Percentiles rank a stretch among this genome's conserved stretches.
These are phyloP conservation scores for Aquilaria malaccensis DNA, from an alignment of 345 rosid species.

Conservation along the genomic window DNA sequence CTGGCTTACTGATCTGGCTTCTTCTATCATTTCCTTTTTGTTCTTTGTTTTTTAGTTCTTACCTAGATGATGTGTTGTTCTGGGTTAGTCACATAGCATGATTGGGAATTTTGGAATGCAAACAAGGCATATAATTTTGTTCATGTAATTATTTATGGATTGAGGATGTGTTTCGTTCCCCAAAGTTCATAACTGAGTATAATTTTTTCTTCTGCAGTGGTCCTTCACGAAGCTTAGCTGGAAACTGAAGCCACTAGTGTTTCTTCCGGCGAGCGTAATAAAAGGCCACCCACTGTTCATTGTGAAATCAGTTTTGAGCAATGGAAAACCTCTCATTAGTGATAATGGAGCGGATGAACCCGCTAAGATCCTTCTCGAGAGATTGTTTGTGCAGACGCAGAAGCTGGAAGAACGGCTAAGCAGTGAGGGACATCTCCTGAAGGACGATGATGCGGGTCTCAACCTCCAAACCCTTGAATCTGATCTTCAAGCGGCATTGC, in stretches of 20 bases:
- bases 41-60: background rate
- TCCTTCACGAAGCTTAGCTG: constrained; percentile 21
- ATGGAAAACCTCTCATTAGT: constrained; percentile 29
- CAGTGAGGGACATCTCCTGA: constrained; percentile 21
- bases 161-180: background rate
- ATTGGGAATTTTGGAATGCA: background rate
- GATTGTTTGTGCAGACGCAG: constrained; percentile 59
- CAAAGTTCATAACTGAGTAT: no score
- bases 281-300: constrained; percentile 15
- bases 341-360: constrained; percentile 48
- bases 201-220: constrained; percentile 28
- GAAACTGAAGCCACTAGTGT: constrained; percentile 30
- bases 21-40: background rate
- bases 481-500: constrained; percentile 55
- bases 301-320: constrained; percentile 34
- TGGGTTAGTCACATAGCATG: background rate
- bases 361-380: constrained; percentile 51
- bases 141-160: constrained; percentile 6
- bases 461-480: constrained; percentile 53
- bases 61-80: background rate
- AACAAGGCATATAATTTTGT: background rate
- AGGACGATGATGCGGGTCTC: constrained; percentile 22
- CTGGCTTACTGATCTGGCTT: background rate
- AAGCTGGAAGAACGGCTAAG: constrained; percentile 45
- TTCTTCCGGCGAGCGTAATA: constrained; percentile 13